phyloP scores from a whole-genome alignment of 1,284 basidiomycete species.

The Apiotrichum akiyoshidainum region DNA sequence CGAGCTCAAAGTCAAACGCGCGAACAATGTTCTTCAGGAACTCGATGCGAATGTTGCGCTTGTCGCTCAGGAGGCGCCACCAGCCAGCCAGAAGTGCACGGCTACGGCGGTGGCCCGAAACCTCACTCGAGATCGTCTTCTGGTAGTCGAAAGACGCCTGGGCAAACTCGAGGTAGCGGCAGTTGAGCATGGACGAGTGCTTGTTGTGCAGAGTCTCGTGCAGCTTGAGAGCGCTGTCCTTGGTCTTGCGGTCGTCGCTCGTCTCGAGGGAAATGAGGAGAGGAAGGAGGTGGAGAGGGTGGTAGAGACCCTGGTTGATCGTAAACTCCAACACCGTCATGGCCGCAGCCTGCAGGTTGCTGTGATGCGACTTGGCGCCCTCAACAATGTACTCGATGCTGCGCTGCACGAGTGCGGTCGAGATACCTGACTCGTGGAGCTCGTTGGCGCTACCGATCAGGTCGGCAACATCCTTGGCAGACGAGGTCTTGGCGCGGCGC shows the following conservation, averaged over 20 bases:
- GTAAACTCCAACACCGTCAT: conserved; percentile 89
- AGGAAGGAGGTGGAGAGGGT: conserved; percentile 88
- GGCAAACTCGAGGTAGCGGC: conserved; percentile 75
- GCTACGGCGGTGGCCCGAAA: conserved; percentile 32
- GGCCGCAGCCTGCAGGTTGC: conserved; percentile 73
- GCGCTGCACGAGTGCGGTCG: conserved; percentile 87
- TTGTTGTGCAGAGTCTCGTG: conserved; percentile 82
- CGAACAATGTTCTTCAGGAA: conserved; percentile 80
- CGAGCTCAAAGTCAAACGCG: conserved; percentile 67
- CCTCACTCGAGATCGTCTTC: conserved; percentile 55
- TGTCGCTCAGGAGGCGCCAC: conserved; percentile 87
- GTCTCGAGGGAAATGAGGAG: conserved; percentile 92
- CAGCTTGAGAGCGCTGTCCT: conserved; percentile 71
- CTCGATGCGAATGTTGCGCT: conserved; percentile 75
- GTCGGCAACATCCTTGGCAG: conserved; percentile 72
- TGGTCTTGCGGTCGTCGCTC: conserved; percentile 61
- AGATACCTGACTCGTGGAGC: conserved; percentile 91
- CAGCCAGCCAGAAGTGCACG: conserved; percentile 75
- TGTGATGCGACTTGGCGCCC: conserved; percentile 69
- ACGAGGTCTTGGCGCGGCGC: conserved; percentile 53
- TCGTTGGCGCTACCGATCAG: conserved; percentile 90
- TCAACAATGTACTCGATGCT: conserved; percentile 79
- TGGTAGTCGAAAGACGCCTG: conserved; percentile 80
- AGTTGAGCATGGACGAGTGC: conserved; percentile 83
- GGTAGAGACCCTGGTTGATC: conserved; percentile 89